Percentiles rank a stretch among this genome's conserved stretches.
Evolutionary conservation across 306 rosid species (phyloP).

Genomic region (Canavalia gladiata): DNA sequence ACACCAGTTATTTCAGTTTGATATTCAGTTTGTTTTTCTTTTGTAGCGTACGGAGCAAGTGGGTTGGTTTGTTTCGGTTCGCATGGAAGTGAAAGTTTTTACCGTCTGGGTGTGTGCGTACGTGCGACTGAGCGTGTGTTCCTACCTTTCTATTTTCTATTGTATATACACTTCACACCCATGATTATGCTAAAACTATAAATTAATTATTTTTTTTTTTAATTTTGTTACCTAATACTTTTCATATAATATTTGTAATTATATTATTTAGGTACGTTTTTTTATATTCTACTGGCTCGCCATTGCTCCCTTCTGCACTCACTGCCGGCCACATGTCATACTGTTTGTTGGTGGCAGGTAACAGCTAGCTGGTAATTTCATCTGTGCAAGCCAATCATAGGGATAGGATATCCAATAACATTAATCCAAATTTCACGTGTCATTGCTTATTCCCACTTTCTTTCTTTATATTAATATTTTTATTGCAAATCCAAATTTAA

Average conservation of each 20-base stretch:
- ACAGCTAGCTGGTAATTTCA: conserved; percentile 18
- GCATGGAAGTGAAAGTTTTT: conserved; percentile 43
- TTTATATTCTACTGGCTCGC: conserved; percentile 6
- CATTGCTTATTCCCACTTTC: not conserved
- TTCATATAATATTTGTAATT: too few species aligned
- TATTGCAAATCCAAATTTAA: not conserved
- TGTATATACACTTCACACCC: too few species aligned
- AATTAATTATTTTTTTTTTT: too few species aligned
- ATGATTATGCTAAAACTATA: too few species aligned
- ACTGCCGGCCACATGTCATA: conserved; percentile 38
- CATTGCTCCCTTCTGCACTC: conserved; percentile 41
- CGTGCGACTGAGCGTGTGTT: not conserved
- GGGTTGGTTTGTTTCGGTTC: conserved; percentile 48
- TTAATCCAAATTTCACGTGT: not conserved
- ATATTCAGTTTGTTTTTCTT: conserved; percentile 61
- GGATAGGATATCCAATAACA: not conserved
- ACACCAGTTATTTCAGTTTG: conserved; percentile 57
- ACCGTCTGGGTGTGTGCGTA: conserved; percentile 9
- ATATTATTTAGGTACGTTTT: not conserved
- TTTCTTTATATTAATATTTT: not conserved
- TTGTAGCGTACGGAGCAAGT: conserved; percentile 58
- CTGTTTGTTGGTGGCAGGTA: conserved; percentile 38
- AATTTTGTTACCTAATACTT: too few species aligned
- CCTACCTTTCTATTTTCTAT: not conserved
- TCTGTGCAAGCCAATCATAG: not conserved